Evolutionary conservation across 352 stramenopile species (phyloP).

Genomic region (Pythium aquatile): DNA sequence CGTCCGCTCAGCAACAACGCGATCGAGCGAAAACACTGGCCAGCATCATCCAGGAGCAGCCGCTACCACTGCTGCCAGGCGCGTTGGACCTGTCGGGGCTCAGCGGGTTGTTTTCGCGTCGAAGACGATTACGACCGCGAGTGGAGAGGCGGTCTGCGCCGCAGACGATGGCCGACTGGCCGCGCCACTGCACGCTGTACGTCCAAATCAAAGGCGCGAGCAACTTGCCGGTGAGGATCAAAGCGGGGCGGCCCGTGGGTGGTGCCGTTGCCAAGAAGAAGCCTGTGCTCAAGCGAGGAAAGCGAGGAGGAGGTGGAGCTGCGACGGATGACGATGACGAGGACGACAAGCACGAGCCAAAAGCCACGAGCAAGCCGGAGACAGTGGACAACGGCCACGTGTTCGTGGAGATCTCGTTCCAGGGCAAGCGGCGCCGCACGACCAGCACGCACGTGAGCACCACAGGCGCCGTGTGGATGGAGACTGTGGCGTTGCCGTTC

Average conservation of each 20-base stretch:
- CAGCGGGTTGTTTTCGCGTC: slow-evolving; percentile 49
- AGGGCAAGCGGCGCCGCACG: slow-evolving; percentile 72
- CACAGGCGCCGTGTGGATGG: slow-evolving; percentile 87
- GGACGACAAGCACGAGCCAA: slow-evolving; percentile 7
- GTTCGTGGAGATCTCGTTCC: slow-evolving; percentile 84
- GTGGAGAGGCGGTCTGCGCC: slow-evolving; percentile 27
- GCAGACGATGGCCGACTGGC: slow-evolving; percentile 46
- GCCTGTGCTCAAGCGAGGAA: background rate
- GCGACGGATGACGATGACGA: slow-evolving; percentile 17
- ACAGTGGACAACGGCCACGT: slow-evolving; percentile 32
- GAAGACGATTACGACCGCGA: slow-evolving; percentile 50
- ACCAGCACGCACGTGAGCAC: slow-evolving; percentile 29
- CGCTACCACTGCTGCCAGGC: slow-evolving; percentile 72
- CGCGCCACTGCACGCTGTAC: slow-evolving; percentile 68
- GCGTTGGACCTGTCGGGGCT: slow-evolving; percentile 63
- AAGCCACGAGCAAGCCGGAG: background rate
- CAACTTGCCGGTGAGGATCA: slow-evolving; percentile 68
- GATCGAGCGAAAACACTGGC: slow-evolving; percentile 36
- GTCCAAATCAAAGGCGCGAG: slow-evolving; percentile 78
- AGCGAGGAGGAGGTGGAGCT: slow-evolving; percentile 1
- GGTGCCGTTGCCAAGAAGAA: slow-evolving; percentile 1
- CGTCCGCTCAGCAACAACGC: slow-evolving; percentile 3
- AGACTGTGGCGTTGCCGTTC: slow-evolving; percentile 90
- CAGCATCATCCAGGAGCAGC: slow-evolving; percentile 83
- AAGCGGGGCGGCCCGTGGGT: background rate